Evolutionary conservation across 148 eudicot species (phyloP).

Genomic region (Linanthus parryae): DNA sequence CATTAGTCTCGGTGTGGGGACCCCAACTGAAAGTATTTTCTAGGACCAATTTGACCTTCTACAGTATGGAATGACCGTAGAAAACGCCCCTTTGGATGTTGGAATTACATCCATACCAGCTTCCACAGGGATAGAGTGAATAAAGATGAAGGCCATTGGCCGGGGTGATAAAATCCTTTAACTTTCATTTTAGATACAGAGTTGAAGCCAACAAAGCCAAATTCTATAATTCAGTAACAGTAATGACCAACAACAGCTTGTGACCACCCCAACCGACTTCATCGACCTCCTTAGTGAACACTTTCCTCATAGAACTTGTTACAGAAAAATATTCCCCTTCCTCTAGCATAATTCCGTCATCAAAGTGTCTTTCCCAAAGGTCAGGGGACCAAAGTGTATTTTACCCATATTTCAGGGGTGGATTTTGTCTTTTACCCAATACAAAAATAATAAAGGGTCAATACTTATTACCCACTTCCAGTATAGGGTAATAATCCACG

Average conservation of each 20-base stretch:
- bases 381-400: too few species aligned
- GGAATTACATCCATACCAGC: too few species aligned
- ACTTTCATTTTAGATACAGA: conserved; percentile 26
- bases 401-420: too few species aligned
- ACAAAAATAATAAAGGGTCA: too few species aligned
- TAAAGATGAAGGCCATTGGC: conserved; percentile 50
- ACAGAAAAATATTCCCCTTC: conserved; percentile 44
- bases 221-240: conserved; percentile 74
- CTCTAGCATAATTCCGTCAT: conserved; percentile 17
- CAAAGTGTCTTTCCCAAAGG: conserved; percentile 55
- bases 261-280: conserved; percentile 45
- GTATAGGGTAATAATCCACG: too few species aligned
- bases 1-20: too few species aligned
- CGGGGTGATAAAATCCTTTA: conserved; percentile 47
- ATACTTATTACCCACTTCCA: too few species aligned
- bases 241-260: conserved; percentile 61
- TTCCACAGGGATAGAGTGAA: conserved; percentile 43
- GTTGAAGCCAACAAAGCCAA: conserved; percentile 71
- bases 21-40: too few species aligned
- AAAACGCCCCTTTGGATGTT: too few species aligned
- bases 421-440: too few species aligned
- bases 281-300: conserved; percentile 64
- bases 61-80: too few species aligned
- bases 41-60: too few species aligned
- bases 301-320: conserved; percentile 76